Evolutionary conservation across 2,329 filamentous ascomycete species (phyloP).

Genomic region (Myriosclerotinia scirpicola): DNA sequence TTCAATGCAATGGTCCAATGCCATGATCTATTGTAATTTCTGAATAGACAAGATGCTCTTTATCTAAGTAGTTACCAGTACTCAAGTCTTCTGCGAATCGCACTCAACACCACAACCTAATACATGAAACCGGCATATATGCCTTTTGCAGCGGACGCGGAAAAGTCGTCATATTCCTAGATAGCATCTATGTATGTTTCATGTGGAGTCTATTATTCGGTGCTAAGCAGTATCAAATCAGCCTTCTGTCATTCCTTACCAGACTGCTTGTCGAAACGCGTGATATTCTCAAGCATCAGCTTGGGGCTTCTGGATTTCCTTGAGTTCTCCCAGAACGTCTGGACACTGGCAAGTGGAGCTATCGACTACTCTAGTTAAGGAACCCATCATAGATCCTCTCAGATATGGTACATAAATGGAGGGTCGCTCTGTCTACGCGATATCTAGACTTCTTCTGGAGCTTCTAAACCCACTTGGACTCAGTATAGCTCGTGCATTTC

Average conservation of each 20-base stretch:
- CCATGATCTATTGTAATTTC: too few species aligned
- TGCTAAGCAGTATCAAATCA: slow-evolving; percentile 13
- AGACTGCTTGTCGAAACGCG: background rate
- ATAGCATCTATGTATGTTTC: background rate
- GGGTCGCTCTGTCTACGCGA: background rate
- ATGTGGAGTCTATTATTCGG: background rate
- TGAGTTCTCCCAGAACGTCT: background rate
- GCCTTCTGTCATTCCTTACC: background rate
- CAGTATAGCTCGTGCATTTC: background rate
- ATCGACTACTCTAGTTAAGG: background rate
- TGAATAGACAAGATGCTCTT: background rate
- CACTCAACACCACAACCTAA: background rate
- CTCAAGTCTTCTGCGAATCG: background rate
- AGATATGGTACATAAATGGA: background rate
- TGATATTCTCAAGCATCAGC: background rate
- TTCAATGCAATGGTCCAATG: background rate
- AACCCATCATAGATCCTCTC: background rate
- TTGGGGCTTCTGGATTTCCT: background rate
- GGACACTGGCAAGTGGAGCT: too few species aligned
- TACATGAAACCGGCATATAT: background rate
- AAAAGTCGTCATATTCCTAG: background rate
- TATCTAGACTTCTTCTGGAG: background rate
- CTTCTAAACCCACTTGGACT: background rate
- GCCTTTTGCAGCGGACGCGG: background rate
- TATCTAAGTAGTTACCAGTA: background rate